These are phyloP conservation scores for Macroventuria anomochaeta DNA, from an alignment of 2,329 filamentous ascomycete genomes.

Conservation along the genomic window DNA sequence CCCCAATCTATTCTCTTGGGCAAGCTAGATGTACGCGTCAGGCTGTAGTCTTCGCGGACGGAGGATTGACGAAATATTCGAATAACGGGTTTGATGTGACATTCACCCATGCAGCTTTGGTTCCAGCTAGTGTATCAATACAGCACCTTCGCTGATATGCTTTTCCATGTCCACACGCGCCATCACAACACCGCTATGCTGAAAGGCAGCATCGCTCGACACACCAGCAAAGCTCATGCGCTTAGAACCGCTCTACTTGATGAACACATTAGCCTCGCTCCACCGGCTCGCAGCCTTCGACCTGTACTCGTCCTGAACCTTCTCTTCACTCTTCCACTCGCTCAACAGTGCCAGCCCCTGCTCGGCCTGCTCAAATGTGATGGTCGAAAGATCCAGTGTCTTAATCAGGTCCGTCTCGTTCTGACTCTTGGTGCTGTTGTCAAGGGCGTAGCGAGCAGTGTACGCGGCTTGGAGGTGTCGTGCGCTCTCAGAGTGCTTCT, in stretches of 20 bases:
- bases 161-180: background rate
- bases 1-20: too few relatives aligned
- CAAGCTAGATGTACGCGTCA: too few relatives aligned
- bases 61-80: background rate
- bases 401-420: slow-evolving; percentile 68
- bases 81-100: background rate
- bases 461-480: slow-evolving; percentile 69
- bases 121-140: background rate
- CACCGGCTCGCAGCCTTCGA: slow-evolving; percentile 49
- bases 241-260: slow-evolving; percentile 21
- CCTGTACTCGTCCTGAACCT: slow-evolving; percentile 59
- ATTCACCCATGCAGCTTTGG: background rate
- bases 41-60: too few relatives aligned
- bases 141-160: background rate
- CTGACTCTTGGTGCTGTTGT: slow-evolving; percentile 61
- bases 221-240: slow-evolving; percentile 5
- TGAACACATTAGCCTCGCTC: slow-evolving; percentile 49
- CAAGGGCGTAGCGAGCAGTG: slow-evolving; percentile 64
- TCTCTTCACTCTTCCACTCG: slow-evolving; percentile 58
- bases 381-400: slow-evolving; percentile 60
- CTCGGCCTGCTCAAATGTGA: slow-evolving; percentile 63
- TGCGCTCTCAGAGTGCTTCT: slow-evolving; percentile 67
- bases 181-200: slow-evolving; percentile 7
- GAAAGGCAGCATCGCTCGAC: background rate
- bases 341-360: slow-evolving; percentile 59